Conservation (phyloP, 345 rosid species). For the Pistacia vera region DNA sequence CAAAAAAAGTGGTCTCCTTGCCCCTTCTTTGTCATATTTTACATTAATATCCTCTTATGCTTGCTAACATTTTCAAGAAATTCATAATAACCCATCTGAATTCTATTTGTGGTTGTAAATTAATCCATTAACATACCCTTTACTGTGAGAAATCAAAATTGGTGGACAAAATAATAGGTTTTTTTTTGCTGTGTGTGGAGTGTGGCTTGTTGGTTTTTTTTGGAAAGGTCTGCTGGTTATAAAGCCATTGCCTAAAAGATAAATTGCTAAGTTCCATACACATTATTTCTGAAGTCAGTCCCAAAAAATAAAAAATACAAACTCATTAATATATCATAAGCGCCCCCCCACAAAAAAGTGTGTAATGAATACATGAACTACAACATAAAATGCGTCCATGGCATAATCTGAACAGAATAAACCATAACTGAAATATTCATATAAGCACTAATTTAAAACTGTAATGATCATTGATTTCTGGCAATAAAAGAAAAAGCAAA, state of each 20-base stretch:
- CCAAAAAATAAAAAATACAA: background rate
- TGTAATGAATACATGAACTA: background rate
- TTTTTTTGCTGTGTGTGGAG: too few relatives aligned
- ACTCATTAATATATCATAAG: background rate
- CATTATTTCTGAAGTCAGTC: slow-evolving; percentile 11
- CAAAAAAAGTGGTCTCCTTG: background rate
- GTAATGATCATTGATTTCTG: background rate
- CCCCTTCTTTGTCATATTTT: slow-evolving; percentile 11
- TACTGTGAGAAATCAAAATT: background rate
- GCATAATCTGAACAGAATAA: background rate
- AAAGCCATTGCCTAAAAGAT: slow-evolving; percentile 41
- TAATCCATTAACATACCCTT: background rate
- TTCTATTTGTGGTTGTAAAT: background rate
- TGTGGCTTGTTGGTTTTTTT: too few relatives aligned
- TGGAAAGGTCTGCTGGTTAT: slow-evolving; percentile 14
- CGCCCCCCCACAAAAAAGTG: background rate
- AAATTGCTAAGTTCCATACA: slow-evolving; percentile 34
- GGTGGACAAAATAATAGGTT: too few relatives aligned
- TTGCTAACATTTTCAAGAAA: background rate
- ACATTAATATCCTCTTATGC: slow-evolving; percentile 27
- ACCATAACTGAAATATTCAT: background rate
- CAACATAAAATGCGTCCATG: background rate
- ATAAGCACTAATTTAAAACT: background rate
- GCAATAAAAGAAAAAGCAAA: background rate
- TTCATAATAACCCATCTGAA: background rate